These are phyloP conservation scores for Lotus japonicus DNA, from an alignment of 306 rosid species.

Conservation along the genomic window DNA sequence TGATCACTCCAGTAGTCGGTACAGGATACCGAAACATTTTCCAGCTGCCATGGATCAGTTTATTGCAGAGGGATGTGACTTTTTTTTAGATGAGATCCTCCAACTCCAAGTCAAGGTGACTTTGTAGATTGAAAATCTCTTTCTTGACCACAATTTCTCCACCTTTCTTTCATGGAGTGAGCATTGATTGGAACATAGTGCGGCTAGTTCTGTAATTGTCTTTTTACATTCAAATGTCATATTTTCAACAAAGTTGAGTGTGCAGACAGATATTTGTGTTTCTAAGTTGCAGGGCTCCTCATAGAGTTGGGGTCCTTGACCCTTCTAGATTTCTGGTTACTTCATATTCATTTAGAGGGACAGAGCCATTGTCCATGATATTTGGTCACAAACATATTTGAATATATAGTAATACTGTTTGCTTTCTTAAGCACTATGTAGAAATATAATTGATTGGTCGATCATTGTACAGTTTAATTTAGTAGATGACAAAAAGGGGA, in stretches of 20 bases:
- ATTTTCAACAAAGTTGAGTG: not conserved
- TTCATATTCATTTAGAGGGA: not conserved
- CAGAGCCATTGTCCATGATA: conserved; percentile 11
- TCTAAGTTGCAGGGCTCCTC: not conserved
- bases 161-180: not conserved
- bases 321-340: conserved; percentile 27
- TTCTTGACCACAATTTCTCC: not conserved
- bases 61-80: too few species aligned
- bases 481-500: conserved; percentile 21
- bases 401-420: not conserved
- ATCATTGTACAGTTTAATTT: not conserved
- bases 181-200: conserved; percentile 9
- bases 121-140: too few species aligned
- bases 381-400: not conserved
- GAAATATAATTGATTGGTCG: conserved; percentile 12
- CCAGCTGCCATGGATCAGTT: too few species aligned
- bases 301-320: conserved; percentile 16
- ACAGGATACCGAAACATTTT: too few species aligned
- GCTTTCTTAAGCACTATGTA: conserved; percentile 13
- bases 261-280: conserved; percentile 8
- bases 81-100: too few species aligned
- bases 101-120: too few species aligned
- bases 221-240: conserved; percentile 1
- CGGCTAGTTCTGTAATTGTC: conserved; percentile 17
- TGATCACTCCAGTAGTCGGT: too few species aligned